Conservation (phyloP, 164 flowering plant genomes). For the grape (Vitis vinifera) region DNA sequence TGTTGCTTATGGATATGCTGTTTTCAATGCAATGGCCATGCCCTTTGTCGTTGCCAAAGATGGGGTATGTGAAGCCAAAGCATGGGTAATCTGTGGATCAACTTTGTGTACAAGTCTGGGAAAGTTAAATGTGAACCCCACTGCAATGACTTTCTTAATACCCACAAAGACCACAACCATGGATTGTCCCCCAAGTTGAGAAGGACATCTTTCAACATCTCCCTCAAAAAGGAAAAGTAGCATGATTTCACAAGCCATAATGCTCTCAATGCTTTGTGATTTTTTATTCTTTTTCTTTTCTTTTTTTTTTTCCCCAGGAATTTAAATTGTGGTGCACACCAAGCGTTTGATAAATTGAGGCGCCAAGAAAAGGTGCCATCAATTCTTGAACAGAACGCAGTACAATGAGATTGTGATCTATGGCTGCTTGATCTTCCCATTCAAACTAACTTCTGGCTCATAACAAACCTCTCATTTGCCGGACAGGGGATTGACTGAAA, state of each 20-base stretch:
- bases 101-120: neutral
- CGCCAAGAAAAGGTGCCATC: neutral
- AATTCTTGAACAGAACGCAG: neutral
- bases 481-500: neutral
- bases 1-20: too few relatives aligned
- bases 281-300: neutral
- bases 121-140: conserved; percentile 14
- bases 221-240: conserved; percentile 18
- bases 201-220: conserved; percentile 17
- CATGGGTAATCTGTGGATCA: neutral
- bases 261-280: conserved; percentile 12
- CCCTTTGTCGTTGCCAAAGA: too few relatives aligned
- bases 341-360: neutral
- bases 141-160: conserved; percentile 8
- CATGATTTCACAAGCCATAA: conserved; percentile 4
- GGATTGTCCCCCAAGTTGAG: conserved; percentile 23
- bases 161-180: conserved; percentile 19
- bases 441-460: neutral
- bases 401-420: neutral
- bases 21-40: too few relatives aligned
- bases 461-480: conserved; percentile 4
- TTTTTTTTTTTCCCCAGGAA: neutral
- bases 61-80: too few relatives aligned
- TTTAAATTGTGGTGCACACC: neutral
- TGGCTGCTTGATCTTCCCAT: neutral